Evolutionary conservation across 176 grass and related monocot species (phyloP).

Genomic region (Avena insularis): DNA sequence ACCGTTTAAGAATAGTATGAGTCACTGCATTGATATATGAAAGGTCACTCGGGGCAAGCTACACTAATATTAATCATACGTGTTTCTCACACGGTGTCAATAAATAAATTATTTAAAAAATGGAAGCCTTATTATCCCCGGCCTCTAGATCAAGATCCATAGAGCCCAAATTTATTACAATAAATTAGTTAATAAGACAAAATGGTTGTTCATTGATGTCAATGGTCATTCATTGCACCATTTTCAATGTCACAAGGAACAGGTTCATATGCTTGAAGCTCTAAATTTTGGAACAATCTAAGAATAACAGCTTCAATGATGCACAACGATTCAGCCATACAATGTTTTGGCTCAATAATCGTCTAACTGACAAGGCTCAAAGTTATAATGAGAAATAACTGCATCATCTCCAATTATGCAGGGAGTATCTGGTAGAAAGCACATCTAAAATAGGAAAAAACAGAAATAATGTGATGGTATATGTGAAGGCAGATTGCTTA

Average conservation of each 20-base stretch:
- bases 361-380: background rate
- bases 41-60: constrained; percentile 4
- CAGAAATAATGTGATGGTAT: constrained; percentile 15
- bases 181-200: constrained; percentile 20
- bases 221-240: constrained; percentile 6
- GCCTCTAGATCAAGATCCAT: background rate
- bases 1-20: constrained; percentile 1
- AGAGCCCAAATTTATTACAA: background rate
- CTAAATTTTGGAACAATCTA: background rate
- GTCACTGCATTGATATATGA: constrained; percentile 24
- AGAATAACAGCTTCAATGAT: background rate
- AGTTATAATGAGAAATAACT: background rate
- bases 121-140: background rate
- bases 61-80: constrained; percentile 20
- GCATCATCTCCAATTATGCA: constrained; percentile 7
- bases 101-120: background rate
- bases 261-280: constrained; percentile 17
- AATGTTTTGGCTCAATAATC: background rate
- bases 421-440: background rate
- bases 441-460: constrained; percentile 9
- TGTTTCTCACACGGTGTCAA: background rate
- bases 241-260: constrained; percentile 31
- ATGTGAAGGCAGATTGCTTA: constrained; percentile 20
- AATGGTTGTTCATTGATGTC: constrained; percentile 24
- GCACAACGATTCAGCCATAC: background rate